These are phyloP conservation scores for Septoria linicola DNA, from an alignment of 2,329 filamentous ascomycete species.

Conservation along the genomic window DNA sequence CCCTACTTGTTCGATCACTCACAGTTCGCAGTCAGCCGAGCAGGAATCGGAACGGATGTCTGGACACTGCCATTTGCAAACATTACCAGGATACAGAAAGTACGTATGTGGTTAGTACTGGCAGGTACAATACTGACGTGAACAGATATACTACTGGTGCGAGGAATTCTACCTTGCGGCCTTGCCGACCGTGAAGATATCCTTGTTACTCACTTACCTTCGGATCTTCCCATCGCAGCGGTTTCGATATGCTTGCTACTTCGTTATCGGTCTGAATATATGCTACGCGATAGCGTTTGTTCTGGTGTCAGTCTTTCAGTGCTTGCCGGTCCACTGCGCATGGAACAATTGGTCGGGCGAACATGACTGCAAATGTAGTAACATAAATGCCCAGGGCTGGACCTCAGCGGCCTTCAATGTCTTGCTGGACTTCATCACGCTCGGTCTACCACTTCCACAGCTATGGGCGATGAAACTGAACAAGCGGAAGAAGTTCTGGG, in stretches of 20 bases:
- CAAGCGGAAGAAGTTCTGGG: slow-evolving; percentile 24
- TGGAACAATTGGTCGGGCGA: slow-evolving; percentile 23
- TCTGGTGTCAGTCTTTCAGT: slow-evolving; percentile 23
- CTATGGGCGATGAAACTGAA: slow-evolving; percentile 25
- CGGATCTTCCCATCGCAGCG: slow-evolving; percentile 19
- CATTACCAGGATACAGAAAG: slow-evolving; percentile 17
- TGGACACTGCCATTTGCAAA: slow-evolving; percentile 20
- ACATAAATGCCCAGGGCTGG: slow-evolving; percentile 26
- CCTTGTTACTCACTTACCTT: slow-evolving; percentile 21
- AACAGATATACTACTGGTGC: slow-evolving; percentile 18
- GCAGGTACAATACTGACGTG: neutral
- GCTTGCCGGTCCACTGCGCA: slow-evolving; percentile 13
- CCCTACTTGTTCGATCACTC: neutral
- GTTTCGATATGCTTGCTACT: slow-evolving; percentile 17
- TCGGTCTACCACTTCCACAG: slow-evolving; percentile 24
- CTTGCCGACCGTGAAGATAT: slow-evolving; percentile 21
- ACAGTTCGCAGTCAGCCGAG: slow-evolving; percentile 16
- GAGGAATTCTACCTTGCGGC: slow-evolving; percentile 20
- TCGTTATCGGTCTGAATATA: slow-evolving; percentile 20
- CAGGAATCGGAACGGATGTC: slow-evolving; percentile 26
- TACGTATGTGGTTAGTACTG: neutral
- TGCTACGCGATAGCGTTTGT: slow-evolving; percentile 20
- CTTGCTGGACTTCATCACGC: slow-evolving; percentile 25
- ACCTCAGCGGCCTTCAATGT: slow-evolving; percentile 20
- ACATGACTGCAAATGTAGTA: slow-evolving; percentile 15